Evolutionary conservation across 345 rosid species (phyloP), one percentile per base, ranked within the genome.

Genomic region (Heritiera littoralis): DNA sequence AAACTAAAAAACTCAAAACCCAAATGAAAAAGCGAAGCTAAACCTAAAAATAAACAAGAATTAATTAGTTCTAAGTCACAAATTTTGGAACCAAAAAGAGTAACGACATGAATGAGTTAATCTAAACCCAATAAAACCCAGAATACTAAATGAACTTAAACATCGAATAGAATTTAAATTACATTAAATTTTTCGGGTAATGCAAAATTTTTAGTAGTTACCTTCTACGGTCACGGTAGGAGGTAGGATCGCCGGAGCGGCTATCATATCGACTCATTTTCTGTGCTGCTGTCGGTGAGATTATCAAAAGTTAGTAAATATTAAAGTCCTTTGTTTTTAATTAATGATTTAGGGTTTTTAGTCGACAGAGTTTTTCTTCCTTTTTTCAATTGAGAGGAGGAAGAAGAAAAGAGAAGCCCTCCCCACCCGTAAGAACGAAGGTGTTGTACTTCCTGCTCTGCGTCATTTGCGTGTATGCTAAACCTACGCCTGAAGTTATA

Each of bases 151-250:
- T 45, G 48, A 45, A 49, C 15, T 70, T 23, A 5, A 59, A 69
- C 70, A 69, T 45, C 11, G 0, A 12, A 59, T 2, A 40, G 28
- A 41, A 0, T 1, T 7, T 32, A 3, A 78, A 28, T 17, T 7
- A 18, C 0, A 32, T 12, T 45, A 4, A 32, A 48, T 38, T 15
- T 23, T 6, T 4, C 1, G 46, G 58, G 2, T 7, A 28, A 69
- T 38, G 11, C 45, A 43, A 49, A 65, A 52, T 48, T 18, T 15
- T n/a, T 32, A 48, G 30, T 20, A 20, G 32, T 76, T 86, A 97
- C 99, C 98, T 93, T 79, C 88, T 86, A 80, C 98, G 91, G 87
- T 92, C 98, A 76, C 98, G 98, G 83, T 97, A 97, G 6, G 99
- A 97, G 28, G 90, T 68, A 70, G 98, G 93, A 86, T 97, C 98